Percentiles rank a stretch among this genome's conserved stretches.
phyloP scores from a whole-genome alignment of 768 basidiomycete genomes.

The Kwoniella heveanensis region DNA sequence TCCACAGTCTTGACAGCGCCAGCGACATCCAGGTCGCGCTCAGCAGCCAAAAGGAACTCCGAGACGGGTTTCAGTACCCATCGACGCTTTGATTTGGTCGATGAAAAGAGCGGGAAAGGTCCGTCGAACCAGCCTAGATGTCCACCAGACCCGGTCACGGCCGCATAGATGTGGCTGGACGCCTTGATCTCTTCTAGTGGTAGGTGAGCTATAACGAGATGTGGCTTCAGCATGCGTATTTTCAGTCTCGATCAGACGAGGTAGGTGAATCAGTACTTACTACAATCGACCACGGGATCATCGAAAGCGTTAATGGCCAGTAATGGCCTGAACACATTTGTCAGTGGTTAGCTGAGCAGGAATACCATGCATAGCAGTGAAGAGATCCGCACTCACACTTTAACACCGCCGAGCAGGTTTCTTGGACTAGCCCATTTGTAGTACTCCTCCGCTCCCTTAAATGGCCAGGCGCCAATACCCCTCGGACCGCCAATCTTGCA shows the following conservation, averaged over 20 bases:
- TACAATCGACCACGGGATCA: conserved; percentile 55
- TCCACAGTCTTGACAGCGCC: conserved; percentile 18
- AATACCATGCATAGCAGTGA: background rate
- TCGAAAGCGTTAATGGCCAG: conserved; percentile 56
- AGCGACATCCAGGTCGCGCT: conserved; percentile 29
- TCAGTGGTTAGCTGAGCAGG: too few species aligned
- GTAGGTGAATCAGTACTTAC: conserved; percentile 27
- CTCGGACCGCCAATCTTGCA: conserved; percentile 47
- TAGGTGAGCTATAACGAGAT: conserved; percentile 30
- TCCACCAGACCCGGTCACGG: conserved; percentile 53
- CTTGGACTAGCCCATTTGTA: conserved; percentile 54
- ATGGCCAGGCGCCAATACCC: conserved; percentile 52
- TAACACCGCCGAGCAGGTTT: conserved; percentile 40
- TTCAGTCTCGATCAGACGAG: background rate
- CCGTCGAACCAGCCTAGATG: conserved; percentile 57
- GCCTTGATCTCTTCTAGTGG: conserved; percentile 43
- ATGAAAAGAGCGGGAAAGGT: conserved; percentile 34
- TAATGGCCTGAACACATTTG: conserved; percentile 45
- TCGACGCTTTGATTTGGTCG: conserved; percentile 32
- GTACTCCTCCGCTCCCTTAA: conserved; percentile 50
- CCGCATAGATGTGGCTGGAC: conserved; percentile 50
- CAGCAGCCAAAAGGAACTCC: conserved; percentile 43
- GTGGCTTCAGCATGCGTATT: conserved; percentile 5
- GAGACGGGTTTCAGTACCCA: conserved; percentile 49
- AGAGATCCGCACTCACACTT: conserved; percentile 34